phyloP scores from a whole-genome alignment of 495 filamentous ascomycete genomes.

The Daldinia loculata region DNA sequence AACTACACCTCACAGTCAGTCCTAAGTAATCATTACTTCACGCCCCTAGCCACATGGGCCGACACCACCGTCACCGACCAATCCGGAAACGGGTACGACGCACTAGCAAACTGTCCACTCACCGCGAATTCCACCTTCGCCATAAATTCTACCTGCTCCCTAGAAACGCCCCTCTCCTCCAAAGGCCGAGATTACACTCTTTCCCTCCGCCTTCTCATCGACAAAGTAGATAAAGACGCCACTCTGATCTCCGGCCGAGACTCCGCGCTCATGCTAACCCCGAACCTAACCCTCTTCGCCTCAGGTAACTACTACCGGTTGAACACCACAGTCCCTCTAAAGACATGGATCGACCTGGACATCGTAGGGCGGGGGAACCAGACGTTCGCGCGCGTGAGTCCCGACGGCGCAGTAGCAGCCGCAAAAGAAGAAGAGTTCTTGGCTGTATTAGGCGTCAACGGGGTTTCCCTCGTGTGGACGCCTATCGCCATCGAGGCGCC shows the following conservation, averaged over 20 bases:
- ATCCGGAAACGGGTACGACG: constrained; percentile 59
- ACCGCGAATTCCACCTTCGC: constrained; percentile 40
- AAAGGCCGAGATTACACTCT: constrained; percentile 62
- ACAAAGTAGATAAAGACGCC: constrained; percentile 39
- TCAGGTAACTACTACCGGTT: constrained; percentile 57
- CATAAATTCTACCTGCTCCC: constrained; percentile 45
- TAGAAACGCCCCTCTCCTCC: constrained; percentile 55
- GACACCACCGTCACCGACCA: constrained; percentile 44
- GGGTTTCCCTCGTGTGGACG: constrained; percentile 52
- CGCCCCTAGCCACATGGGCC: background rate
- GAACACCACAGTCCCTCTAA: constrained; percentile 54
- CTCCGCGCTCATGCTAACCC: constrained; percentile 55
- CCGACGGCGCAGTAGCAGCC: background rate
- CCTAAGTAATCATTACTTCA: background rate
- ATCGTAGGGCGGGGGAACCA: constrained; percentile 53
- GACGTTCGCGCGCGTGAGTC: constrained; percentile 50
- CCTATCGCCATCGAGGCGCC: constrained; percentile 62
- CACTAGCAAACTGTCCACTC: constrained; percentile 45
- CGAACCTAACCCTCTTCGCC: constrained; percentile 56
- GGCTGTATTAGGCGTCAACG: constrained; percentile 55
- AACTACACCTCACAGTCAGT: constrained; percentile 47
- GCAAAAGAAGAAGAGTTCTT: constrained; percentile 55
- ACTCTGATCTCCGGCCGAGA: constrained; percentile 54
- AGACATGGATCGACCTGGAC: constrained; percentile 52
- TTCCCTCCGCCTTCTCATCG: constrained; percentile 51